A percentile compares a stretch with the other conserved stretches of the same genome.
Evolutionary conservation across 306 rosid genomes (phyloP).

Genomic region (Inga leiocalycina): DNA sequence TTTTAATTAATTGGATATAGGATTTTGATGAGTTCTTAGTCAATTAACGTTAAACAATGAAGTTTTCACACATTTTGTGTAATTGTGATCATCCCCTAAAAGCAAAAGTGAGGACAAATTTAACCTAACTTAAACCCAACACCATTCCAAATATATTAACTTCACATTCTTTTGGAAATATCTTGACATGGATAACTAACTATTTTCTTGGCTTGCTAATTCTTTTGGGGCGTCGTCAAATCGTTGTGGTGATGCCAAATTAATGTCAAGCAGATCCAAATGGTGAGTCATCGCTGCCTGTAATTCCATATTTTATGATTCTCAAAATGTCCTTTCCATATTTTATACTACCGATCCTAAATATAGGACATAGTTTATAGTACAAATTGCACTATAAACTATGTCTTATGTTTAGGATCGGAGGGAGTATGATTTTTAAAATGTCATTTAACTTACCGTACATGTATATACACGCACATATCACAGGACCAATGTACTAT

Average conservation of each 20-base stretch:
- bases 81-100: too few species aligned
- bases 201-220: not conserved
- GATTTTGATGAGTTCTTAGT: not conserved
- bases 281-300: slow-evolving; percentile 46
- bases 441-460: not conserved
- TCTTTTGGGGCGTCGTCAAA: slow-evolving; percentile 21
- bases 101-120: too few species aligned
- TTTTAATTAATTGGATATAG: not conserved
- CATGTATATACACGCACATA: not conserved
- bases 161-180: not conserved
- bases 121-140: not conserved
- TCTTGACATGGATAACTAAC: not conserved
- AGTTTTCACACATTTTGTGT: too few species aligned
- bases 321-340: too few species aligned
- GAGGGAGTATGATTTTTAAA: not conserved
- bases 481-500: slow-evolving; percentile 76
- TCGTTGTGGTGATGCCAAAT: slow-evolving; percentile 3
- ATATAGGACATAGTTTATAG: too few species aligned
- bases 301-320: not conserved
- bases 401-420: too few species aligned
- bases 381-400: too few species aligned
- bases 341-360: too few species aligned
- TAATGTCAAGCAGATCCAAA: slow-evolving; percentile 65
- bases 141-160: not conserved
- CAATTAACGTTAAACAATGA: not conserved